A percentile compares a stretch with the other conserved stretches of the same genome.
These are phyloP conservation scores for Chlamydomonas reinhardtii DNA, from an alignment of 163 green algal genomes.

Conservation along the genomic window DNA sequence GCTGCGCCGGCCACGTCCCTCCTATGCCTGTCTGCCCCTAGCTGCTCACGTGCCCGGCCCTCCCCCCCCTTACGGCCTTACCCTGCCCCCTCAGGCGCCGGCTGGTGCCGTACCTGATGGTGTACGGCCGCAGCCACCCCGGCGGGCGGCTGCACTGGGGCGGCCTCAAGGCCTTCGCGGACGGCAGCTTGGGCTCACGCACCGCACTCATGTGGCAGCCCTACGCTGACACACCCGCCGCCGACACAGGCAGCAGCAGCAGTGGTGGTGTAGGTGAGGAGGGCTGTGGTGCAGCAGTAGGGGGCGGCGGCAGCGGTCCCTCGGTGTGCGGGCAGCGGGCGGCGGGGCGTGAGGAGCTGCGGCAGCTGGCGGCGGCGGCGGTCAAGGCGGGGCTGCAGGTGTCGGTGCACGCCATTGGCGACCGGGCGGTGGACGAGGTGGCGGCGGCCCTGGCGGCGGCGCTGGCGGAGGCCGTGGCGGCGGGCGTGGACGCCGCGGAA, in stretches of 20 bases:
- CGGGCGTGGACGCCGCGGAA: not conserved
- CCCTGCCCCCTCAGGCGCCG: slow-evolving; percentile 44
- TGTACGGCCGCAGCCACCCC: slow-evolving; percentile 59
- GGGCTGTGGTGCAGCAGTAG: not conserved
- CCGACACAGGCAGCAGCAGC: too few relatives aligned
- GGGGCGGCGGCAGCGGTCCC: not conserved
- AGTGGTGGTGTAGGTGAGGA: not conserved
- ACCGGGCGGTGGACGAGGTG: slow-evolving; percentile 82
- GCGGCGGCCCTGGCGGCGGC: slow-evolving; percentile 39
- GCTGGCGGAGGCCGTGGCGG: not conserved
- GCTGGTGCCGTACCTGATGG: slow-evolving; percentile 55
- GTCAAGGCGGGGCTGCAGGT: slow-evolving; percentile 70
- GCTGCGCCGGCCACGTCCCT: too few relatives aligned
- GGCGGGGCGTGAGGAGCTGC: slow-evolving; percentile 34
- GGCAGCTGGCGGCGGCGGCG: slow-evolving; percentile 51
- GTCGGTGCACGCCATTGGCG: slow-evolving; percentile 85
- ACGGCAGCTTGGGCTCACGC: slow-evolving; percentile 77
- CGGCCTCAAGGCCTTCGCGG: slow-evolving; percentile 84
- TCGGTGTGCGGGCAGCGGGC: not conserved
- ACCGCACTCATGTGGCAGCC: slow-evolving; percentile 79
- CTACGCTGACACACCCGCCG: slow-evolving; percentile 65
- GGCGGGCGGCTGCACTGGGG: slow-evolving; percentile 74
- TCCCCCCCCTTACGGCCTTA: too few relatives aligned
- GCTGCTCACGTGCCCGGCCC: too few relatives aligned
- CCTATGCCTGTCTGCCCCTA: too few relatives aligned